Evolutionary conservation across 2,329 filamentous ascomycete species (phyloP), one percentile per base, ranked within the genome.

Genomic region (Colletotrichum eleusines): DNA sequence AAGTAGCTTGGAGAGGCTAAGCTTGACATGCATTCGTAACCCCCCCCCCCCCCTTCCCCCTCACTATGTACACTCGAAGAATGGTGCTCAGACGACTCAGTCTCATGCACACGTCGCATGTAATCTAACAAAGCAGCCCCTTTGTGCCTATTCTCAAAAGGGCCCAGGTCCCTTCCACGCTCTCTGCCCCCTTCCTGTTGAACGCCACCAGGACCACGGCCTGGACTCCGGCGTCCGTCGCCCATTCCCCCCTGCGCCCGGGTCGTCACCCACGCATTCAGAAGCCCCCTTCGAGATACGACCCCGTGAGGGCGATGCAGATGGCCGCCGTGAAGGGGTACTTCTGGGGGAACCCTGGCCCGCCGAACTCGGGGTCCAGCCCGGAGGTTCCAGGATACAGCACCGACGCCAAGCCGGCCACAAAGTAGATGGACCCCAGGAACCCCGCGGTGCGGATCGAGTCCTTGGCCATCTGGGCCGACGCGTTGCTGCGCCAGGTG

Each of bases 311-410:
- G 33, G 66, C 69, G 20, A 72, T 57, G 14, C 69, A 60, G 7
- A 71, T 26, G 9, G 54, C 66, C 33, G 38, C 38, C 5, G 69
- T 66, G 69, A 72, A 72, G 33, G 60, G 48, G 44, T 72, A 66
- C 20, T 70, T 70, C 76, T 84, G 83, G 18, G 83, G 83, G 71
- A 83, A 84, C 7, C 77, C 82, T 0, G 82, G 80, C 9, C 81
- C 79, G 12, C 82, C 83, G 69, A 83, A 83, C 74, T 84, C 83
- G 0, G 81, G 81, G 48, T 84, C 83, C 7, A 82, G 76, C 12
- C 82, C 82, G 72, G 77, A 79, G 5, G 81, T 78, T 20, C 78
- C 79, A 9, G 82, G 82, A 66, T 78, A 84, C 40, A 81, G 65
- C 58, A 79, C 77, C 44, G 81, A 77, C 20, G 74, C 71, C 33